These are phyloP conservation scores for Cubamyces sp. DNA, from an alignment of 768 basidiomycete species.

Conservation along the genomic window DNA sequence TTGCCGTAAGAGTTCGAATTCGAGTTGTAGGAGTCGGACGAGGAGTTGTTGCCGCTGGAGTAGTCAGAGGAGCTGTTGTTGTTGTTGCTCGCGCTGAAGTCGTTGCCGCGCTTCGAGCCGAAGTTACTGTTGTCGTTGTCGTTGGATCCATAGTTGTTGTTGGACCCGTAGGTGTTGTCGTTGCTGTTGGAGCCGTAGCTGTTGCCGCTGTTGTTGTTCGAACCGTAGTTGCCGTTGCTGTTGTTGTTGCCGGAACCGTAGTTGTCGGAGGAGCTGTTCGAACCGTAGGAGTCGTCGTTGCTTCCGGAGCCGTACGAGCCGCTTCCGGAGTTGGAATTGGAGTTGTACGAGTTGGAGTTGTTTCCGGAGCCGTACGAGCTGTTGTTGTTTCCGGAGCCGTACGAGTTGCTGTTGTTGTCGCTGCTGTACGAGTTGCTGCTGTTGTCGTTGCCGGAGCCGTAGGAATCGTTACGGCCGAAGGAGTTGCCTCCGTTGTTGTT, in stretches of 20 bases:
- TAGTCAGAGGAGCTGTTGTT: neutral
- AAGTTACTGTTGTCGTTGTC: conserved; percentile 7
- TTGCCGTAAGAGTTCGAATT: conserved; percentile 19
- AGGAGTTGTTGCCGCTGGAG: conserved; percentile 15
- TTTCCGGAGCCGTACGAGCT: conserved; percentile 16
- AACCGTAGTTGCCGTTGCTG: conserved; percentile 16
- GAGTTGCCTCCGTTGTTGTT: conserved; percentile 1
- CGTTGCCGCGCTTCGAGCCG: neutral
- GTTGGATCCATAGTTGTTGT: conserved; percentile 17
- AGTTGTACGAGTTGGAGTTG: conserved; percentile 12
- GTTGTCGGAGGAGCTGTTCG: conserved; percentile 9
- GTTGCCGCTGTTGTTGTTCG: conserved; percentile 6
- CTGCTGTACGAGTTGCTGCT: conserved; percentile 11
- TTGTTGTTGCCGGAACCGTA: neutral
- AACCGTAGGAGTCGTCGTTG: conserved; percentile 13
- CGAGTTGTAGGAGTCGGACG: conserved; percentile 4
- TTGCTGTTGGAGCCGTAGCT: conserved; percentile 7
- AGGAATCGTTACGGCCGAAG: conserved; percentile 5
- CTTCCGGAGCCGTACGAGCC: conserved; percentile 31
- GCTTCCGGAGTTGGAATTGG: conserved; percentile 27
- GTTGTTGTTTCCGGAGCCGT: conserved; percentile 12
- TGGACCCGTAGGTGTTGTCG: conserved; percentile 14
- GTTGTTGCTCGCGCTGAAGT: conserved; percentile 22
- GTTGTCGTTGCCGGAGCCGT: conserved; percentile 13
- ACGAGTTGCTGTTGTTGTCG: conserved; percentile 9